Conservation (phyloP, 1,284 basidiomycete genomes). For the Rhodotorula sp. region DNA sequence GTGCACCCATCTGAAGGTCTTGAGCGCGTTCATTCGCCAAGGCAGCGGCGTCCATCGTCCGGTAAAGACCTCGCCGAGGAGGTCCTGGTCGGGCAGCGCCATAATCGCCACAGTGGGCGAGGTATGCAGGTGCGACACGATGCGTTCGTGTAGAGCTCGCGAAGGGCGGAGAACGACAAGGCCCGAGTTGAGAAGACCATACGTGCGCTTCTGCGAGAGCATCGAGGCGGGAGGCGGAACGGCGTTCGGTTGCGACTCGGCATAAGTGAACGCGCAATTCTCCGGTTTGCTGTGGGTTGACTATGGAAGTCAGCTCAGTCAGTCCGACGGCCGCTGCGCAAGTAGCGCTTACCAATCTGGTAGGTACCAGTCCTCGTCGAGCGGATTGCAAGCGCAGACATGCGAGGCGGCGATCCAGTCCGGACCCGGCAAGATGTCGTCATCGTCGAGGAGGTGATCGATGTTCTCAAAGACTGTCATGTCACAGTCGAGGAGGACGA, state of each 20-base stretch:
- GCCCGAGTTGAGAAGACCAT: conserved; percentile 13
- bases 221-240: background rate
- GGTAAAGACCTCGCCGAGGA: conserved; percentile 11
- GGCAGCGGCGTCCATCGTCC: conserved; percentile 9
- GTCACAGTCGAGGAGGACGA: conserved; percentile 23
- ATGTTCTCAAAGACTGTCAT: conserved; percentile 11
- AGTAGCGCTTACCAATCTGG: conserved; percentile 2
- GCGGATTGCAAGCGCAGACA: conserved; percentile 13
- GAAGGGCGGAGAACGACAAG: conserved; percentile 16
- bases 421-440: background rate
- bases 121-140: conserved; percentile 12
- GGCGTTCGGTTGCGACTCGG: background rate
- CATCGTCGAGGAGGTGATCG: conserved; percentile 9
- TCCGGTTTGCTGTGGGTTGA: background rate
- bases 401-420: conserved; percentile 13
- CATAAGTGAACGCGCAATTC: conserved; percentile 16
- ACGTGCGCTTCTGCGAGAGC: conserved; percentile 8
- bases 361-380: conserved; percentile 11
- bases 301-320: background rate
- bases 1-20: conserved; percentile 20
- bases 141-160: background rate
- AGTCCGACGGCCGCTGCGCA: background rate
- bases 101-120: conserved; percentile 11
- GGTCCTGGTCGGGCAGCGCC: conserved; percentile 15
- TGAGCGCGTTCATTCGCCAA: conserved; percentile 20